Base-by-base conservation (phyloP, 495 filamentous ascomycete genomes). In the Lasiosphaeria miniovina region DNA sequence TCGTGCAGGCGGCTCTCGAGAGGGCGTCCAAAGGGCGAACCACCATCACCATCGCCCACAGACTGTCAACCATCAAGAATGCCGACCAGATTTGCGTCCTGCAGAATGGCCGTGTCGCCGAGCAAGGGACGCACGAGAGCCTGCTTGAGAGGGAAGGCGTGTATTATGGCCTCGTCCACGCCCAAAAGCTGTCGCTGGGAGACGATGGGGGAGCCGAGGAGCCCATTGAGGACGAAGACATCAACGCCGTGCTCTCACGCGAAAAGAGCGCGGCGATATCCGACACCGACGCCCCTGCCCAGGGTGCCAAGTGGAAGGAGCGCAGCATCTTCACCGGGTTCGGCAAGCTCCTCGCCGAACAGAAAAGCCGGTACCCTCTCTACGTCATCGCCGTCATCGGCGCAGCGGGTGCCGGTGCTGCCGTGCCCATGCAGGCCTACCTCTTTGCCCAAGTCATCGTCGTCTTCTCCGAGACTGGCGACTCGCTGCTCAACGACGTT, bases 31-130 rank as follows among this genome's bases (percentile, higher is more conserved):
- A 82, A 56, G 83, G 82, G 3, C 82, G 88, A 36, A 95, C 90
- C 4, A 92, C 88, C 1, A 87, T 95, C 56, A 86, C 89, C n/a
- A 89, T 95, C 24, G 84, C 84, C 17, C 90, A 93, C 70, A 75
- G 88, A 1, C 71, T 92, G 17, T 78, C 78, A 14, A 91, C 90
- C 38, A 88, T 93, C 58, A 78, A 81, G 38, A 83, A 86, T 58
- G 87, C 88, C 3, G 86, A 92, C 72, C 74, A 79, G 38, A 93
- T 92, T 50, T 84, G 87, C 58, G 82, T 90, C 57, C 77, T 93
- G 55, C 79, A 88, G 41, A 75, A 74, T 15, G 88, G 57, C 54
- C 68, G 52, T 9, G 81, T 90, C 48, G 75, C 86, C 17, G 89
- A 92, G 65, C 62, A 74, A 52, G 90, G 90, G 0, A 88, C 84